Evolutionary conservation across 1,139 yeast genomes (phyloP), one percentile per base, ranked within the genome.

Genomic region (Blastobotrys malaysiensis): DNA sequence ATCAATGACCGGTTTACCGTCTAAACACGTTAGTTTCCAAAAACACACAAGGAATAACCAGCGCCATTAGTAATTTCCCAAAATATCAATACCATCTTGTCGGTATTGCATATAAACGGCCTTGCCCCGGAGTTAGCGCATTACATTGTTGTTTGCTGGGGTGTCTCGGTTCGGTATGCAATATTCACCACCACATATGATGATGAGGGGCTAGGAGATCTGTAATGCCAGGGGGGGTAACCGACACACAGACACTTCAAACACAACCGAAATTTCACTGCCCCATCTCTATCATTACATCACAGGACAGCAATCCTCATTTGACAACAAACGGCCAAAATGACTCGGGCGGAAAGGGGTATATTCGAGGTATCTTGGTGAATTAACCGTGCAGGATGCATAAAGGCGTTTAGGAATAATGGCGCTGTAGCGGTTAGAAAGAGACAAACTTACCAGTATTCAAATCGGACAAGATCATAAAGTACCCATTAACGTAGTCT

Each of bases 1-100:
- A 53, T 86, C 89, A 0, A 83, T 80, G 1, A 78, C 77, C 0
- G 96, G 93, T 58, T 85, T 81, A 9, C 98, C 99, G 63, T 90
- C 96, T 16, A 87, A 81, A 50, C 27, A 39, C 9, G 52, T 50
- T 50, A 50, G 52, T 39, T 14, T 49, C 43, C 11, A 5, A 11
- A 5, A 22, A 7, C 26, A 22, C 5, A 26, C 36, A 26, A 26
- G 26, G 5, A 22, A 22, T 11, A 6, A 5, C 13, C 26, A 22
- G 26, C 9, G 36, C 3, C 36, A 26, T 13, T 26, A 26, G 36
- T n/a, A n/a, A n/a, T n/a, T n/a, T n/a, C n/a, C n/a, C n/a, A n/a
- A n/a, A n/a, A n/a, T n/a, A n/a, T n/a, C n/a, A n/a, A n/a, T n/a
- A n/a, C n/a, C n/a, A n/a, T 22, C 7, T 22, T 22, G 7, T 22